Evolutionary conservation across 2,329 filamentous ascomycete genomes (phyloP).

Genomic region (Microascus cirrosus): DNA sequence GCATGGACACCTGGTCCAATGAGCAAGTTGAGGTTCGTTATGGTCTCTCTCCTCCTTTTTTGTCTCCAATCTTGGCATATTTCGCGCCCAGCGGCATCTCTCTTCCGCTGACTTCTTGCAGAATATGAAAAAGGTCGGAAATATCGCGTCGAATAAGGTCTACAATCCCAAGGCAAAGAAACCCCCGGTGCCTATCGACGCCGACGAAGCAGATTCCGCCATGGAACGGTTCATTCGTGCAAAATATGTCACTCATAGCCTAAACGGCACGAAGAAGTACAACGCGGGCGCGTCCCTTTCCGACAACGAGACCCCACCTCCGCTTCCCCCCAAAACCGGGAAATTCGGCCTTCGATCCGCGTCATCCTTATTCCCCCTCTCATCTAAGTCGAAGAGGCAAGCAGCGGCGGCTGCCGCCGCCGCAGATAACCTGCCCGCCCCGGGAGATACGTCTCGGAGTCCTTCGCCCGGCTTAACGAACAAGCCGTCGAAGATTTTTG

Average conservation of each 20-base stretch:
- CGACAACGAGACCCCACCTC: conserved; percentile 44
- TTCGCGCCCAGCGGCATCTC: too few relatives aligned
- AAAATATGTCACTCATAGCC: conserved; percentile 67
- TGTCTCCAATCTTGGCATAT: background rate
- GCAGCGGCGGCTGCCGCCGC: conserved; percentile 15
- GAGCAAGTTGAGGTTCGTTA: conserved; percentile 85
- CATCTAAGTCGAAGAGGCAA: conserved; percentile 49
- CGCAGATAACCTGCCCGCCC: conserved; percentile 7
- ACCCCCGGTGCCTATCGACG: conserved; percentile 77
- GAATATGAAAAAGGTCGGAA: conserved; percentile 93
- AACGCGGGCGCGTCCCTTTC: conserved; percentile 40
- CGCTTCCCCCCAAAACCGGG: conserved; percentile 53
- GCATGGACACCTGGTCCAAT: conserved; percentile 94
- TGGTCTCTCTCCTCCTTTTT: background rate
- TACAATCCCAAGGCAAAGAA: conserved; percentile 81
- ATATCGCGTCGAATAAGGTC: conserved; percentile 70
- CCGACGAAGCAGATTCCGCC: conserved; percentile 82
- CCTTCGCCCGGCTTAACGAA: conserved; percentile 33
- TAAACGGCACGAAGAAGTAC: conserved; percentile 13
- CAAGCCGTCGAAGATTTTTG: conserved; percentile 60
- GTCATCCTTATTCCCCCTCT: conserved; percentile 58
- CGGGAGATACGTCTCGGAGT: conserved; percentile 11
- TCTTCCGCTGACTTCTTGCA: conserved; percentile 21
- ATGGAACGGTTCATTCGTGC: conserved; percentile 94
- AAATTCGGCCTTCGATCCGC: conserved; percentile 45